phyloP scores from a whole-genome alignment of 2,329 filamentous ascomycete genomes.

The Amphichorda felina region DNA sequence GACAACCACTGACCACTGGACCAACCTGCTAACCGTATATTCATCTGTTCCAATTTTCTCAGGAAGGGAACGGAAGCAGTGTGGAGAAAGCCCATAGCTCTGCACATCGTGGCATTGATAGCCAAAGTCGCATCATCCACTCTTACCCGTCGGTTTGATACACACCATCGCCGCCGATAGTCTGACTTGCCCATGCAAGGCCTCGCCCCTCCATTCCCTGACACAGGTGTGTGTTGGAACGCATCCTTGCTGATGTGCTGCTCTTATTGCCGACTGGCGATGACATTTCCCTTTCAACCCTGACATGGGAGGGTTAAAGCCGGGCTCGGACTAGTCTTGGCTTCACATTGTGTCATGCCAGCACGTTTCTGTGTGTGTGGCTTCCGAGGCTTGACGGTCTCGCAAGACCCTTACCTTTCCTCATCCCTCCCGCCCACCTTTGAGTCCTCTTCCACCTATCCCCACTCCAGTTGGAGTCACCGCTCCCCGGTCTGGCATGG shows the following conservation, averaged over 20 bases:
- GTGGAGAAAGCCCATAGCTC: too few relatives aligned
- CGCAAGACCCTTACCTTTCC: neutral
- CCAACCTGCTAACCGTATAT: too few relatives aligned
- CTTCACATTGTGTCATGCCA: neutral
- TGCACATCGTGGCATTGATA: too few relatives aligned
- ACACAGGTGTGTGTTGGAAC: neutral
- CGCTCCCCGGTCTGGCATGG: neutral
- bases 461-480: neutral
- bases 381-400: neutral
- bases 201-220: neutral
- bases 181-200: neutral
- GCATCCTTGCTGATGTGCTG: neutral
- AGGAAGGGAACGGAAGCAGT: too few relatives aligned
- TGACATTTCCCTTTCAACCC: neutral
- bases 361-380: neutral
- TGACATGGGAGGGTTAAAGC: neutral
- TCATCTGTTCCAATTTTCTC: too few relatives aligned
- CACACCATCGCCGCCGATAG: neutral
- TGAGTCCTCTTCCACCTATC: neutral
- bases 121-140: neutral
- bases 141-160: neutral
- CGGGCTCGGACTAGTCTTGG: neutral
- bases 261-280: neutral
- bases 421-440: neutral
- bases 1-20: too few relatives aligned